A percentile compares a stretch with the other conserved stretches of the same genome.
These are phyloP conservation scores for Geoglossum glabrum DNA, from an alignment of 495 filamentous ascomycete genomes.

Conservation along the genomic window DNA sequence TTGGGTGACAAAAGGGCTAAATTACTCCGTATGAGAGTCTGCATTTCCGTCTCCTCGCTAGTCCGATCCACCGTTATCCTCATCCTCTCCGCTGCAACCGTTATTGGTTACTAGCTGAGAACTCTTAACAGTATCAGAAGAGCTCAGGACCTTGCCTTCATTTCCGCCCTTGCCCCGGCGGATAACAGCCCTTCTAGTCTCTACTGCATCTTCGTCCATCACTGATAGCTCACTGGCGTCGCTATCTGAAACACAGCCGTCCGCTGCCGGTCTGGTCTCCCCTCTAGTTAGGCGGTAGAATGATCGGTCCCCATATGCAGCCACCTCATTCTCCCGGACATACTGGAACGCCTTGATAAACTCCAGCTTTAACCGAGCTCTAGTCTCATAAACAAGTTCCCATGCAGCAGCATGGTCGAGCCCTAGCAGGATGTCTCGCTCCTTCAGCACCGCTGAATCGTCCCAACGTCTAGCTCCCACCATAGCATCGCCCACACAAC, in stretches of 20 bases:
- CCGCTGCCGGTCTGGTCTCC: background rate
- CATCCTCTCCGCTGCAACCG: background rate
- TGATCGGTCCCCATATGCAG: background rate
- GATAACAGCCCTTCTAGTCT: background rate
- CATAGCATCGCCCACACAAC: background rate
- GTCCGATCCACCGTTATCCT: background rate
- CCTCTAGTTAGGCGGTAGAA: background rate
- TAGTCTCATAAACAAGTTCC: background rate
- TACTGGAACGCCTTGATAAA: background rate
- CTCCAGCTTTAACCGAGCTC: background rate
- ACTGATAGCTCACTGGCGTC: background rate
- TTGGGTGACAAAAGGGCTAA: background rate
- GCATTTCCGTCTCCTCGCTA: background rate
- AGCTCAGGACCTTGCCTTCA: background rate
- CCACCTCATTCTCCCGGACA: background rate
- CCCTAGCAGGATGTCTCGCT: background rate
- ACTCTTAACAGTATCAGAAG: background rate
- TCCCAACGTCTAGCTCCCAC: background rate
- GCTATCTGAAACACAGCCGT: background rate
- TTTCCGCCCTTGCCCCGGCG: background rate
- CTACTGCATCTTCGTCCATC: background rate
- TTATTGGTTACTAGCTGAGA: background rate
- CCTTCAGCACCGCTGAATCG: background rate
- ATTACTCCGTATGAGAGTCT: background rate
- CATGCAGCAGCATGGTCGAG: background rate